Conservation (phyloP, 208 protist species). For the Leptomonas seymouri region DNA sequence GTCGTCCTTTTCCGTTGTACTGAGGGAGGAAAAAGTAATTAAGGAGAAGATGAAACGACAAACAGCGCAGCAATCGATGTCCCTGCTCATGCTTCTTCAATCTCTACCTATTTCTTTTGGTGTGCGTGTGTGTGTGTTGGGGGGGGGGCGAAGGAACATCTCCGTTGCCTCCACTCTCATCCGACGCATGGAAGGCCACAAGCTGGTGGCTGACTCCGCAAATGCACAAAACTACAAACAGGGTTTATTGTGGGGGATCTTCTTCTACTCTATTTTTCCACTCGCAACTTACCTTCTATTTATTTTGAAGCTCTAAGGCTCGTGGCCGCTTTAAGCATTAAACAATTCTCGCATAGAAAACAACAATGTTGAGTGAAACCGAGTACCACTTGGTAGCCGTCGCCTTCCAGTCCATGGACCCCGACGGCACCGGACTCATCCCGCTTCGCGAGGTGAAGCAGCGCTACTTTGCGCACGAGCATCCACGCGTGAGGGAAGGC, state of each 20-base stretch:
- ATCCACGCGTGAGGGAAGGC: conserved; percentile 81
- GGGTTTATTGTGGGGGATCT: too few relatives aligned
- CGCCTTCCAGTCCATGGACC: conserved; percentile 64
- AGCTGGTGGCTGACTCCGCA: too few relatives aligned
- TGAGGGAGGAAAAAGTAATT: not conserved
- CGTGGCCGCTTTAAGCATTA: too few relatives aligned
- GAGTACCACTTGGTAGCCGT: conserved; percentile 43
- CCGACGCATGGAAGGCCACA: too few relatives aligned
- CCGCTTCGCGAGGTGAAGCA: conserved; percentile 49
- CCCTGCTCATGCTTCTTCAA: not conserved
- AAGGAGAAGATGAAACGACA: not conserved
- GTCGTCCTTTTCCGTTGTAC: not conserved
- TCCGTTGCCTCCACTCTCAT: too few relatives aligned
- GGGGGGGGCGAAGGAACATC: too few relatives aligned
- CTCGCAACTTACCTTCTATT: too few relatives aligned
- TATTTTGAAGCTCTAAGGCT: too few relatives aligned
- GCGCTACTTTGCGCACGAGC: conserved; percentile 63
- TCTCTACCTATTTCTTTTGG: conserved; percentile 1
- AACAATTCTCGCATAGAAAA: not conserved
- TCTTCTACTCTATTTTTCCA: too few relatives aligned
- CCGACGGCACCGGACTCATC: conserved; percentile 48
- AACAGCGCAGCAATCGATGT: too few relatives aligned
- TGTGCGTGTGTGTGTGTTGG: too few relatives aligned
- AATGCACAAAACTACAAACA: too few relatives aligned
- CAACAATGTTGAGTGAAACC: conserved; percentile 23